These are phyloP conservation scores for Barnettozyma siamensis DNA, from an alignment of 805 yeast genomes.

Conservation along the genomic window DNA sequence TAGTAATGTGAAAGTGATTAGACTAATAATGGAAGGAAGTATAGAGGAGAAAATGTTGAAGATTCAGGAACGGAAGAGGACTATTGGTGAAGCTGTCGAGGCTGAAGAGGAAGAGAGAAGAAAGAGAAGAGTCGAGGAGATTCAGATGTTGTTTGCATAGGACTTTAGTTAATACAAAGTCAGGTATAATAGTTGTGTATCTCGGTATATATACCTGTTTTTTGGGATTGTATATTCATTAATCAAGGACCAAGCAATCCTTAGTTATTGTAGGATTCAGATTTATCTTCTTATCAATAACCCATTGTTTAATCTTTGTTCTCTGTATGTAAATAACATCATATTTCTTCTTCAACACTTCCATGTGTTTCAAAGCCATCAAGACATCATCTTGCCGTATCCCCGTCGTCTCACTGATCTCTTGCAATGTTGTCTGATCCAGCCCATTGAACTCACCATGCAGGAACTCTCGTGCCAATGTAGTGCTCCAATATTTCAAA, in stretches of 20 bases:
- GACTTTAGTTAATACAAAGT: too few relatives aligned
- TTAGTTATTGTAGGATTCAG: slow-evolving; percentile 6
- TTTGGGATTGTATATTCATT: not conserved
- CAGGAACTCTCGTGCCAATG: slow-evolving; percentile 38
- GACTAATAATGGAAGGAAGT: slow-evolving; percentile 78
- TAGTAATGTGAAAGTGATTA: slow-evolving; percentile 60
- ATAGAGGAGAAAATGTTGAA: slow-evolving; percentile 85
- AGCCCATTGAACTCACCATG: slow-evolving; percentile 33
- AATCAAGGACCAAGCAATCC: slow-evolving; percentile 5
- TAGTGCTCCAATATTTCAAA: slow-evolving; percentile 66
- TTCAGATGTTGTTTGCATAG: slow-evolving; percentile 52
- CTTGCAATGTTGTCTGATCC: slow-evolving; percentile 36
- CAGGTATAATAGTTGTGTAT: too few relatives aligned
- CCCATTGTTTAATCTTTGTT: slow-evolving; percentile 13
- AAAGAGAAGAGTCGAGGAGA: slow-evolving; percentile 64
- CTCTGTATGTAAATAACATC: slow-evolving; percentile 14
- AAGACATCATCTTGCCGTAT: slow-evolving; percentile 58
- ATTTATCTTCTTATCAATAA: slow-evolving; percentile 12
- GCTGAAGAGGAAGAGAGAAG: slow-evolving; percentile 71
- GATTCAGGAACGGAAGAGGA: slow-evolving; percentile 80
- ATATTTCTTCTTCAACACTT: slow-evolving; percentile 31
- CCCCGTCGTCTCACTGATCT: slow-evolving; percentile 53
- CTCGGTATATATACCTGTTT: too few relatives aligned
- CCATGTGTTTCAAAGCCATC: slow-evolving; percentile 53
- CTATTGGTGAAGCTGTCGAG: slow-evolving; percentile 74